phyloP scores from a whole-genome alignment of 1,284 basidiomycete genomes.

The Cryptococcus sp. region DNA sequence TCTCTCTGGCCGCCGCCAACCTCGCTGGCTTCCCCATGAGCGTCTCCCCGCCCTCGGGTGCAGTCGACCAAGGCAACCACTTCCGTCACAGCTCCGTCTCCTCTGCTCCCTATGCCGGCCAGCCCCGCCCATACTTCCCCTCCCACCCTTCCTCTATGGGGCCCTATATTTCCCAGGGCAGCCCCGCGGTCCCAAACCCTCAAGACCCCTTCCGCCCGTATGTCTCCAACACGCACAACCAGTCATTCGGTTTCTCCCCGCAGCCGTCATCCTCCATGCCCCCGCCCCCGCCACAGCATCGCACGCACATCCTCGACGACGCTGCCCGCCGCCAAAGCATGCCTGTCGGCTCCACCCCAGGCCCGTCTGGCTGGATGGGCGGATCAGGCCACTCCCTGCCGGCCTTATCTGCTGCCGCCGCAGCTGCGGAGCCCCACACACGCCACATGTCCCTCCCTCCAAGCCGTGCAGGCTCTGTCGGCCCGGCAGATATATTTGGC shows the following conservation, averaged over 20 bases:
- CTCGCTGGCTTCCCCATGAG: neutral
- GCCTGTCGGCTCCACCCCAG: constrained; percentile 5
- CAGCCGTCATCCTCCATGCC: neutral
- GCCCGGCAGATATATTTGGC: constrained; percentile 39
- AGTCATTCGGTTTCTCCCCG: neutral
- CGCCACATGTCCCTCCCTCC: constrained; percentile 39
- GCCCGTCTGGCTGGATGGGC: neutral
- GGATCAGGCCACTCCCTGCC: neutral
- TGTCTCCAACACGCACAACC: neutral
- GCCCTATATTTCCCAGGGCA: neutral
- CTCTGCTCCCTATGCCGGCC: neutral
- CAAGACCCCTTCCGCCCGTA: constrained; percentile 6
- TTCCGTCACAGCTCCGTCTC: neutral
- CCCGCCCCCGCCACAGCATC: neutral
- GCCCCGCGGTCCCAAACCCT: neutral
- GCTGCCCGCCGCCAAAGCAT: constrained; percentile 8
- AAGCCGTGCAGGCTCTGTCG: constrained; percentile 39
- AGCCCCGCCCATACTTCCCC: neutral
- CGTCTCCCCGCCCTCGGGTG: neutral
- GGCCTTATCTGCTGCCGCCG: neutral
- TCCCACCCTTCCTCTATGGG: neutral
- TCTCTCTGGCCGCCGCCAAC: neutral
- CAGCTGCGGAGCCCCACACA: neutral
- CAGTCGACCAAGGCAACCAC: neutral
- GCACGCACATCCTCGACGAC: constrained; percentile 6